Conservation (phyloP, 106 monocot species). For the Dioscorea dumetorum region DNA sequence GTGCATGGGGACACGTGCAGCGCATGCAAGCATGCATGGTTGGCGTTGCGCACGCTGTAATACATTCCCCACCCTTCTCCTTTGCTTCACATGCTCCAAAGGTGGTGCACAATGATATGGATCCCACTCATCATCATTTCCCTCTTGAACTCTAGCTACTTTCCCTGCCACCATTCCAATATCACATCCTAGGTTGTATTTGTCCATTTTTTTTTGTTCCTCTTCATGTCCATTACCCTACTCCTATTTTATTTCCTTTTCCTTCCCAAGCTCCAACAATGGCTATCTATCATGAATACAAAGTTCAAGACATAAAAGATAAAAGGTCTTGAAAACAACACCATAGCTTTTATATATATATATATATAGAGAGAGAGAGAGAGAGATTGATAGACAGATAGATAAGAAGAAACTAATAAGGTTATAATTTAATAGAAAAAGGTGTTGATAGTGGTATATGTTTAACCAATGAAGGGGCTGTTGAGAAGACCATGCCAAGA, state of each 20-base stretch:
- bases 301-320: no score
- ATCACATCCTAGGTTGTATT: not conserved
- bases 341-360: no score
- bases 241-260: no score
- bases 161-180: not conserved
- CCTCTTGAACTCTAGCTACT: not conserved
- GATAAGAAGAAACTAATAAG: no score
- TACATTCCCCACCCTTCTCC: not conserved
- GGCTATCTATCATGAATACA: no score
- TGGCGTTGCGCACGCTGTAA: not conserved
- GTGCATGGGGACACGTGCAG: conserved; percentile 20
- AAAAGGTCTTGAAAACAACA: no score
- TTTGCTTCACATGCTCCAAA: not conserved
- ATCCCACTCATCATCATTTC: not conserved
- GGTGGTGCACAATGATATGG: not conserved
- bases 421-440: no score
- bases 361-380: no score
- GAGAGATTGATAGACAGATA: no score
- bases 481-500: conserved; percentile 12
- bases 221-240: no score
- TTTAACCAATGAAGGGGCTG: conserved; percentile 6
- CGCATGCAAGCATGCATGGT: conserved; percentile 10
- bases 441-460: not conserved
- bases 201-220: not conserved
- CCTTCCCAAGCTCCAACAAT: no score